These are phyloP conservation scores for Citeromyces nyonsensis DNA, from an alignment of 805 yeast genomes.

Conservation along the genomic window DNA sequence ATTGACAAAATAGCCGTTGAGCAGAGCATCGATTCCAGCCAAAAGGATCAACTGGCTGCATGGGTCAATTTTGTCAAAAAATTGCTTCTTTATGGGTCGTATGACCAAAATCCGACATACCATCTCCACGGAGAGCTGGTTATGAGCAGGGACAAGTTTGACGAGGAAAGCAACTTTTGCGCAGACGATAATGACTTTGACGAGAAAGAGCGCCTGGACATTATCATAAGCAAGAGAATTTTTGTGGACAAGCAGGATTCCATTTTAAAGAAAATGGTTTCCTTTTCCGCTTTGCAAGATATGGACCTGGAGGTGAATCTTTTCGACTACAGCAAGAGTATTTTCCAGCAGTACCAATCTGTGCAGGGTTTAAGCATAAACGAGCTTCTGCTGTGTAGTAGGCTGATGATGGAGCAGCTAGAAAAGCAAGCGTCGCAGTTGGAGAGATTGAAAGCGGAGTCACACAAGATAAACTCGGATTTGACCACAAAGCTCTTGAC, in stretches of 20 bases:
- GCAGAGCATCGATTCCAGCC: background rate
- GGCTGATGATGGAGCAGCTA: background rate
- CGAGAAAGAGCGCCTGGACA: background rate
- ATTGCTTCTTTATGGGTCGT: constrained; percentile 1
- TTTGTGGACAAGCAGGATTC: too few relatives aligned
- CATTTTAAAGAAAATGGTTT: too few relatives aligned
- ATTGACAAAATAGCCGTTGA: background rate
- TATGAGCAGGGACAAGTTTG: background rate
- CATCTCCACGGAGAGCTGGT: background rate
- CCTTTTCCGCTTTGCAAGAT: too few relatives aligned
- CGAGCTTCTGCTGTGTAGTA: background rate
- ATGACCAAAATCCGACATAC: constrained; percentile 1
- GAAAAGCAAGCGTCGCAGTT: background rate
- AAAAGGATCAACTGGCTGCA: background rate
- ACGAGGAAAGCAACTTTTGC: background rate
- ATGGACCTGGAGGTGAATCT: too few relatives aligned
- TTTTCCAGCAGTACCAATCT: too few relatives aligned
- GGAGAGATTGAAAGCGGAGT: background rate
- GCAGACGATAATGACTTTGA: background rate
- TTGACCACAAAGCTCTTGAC: constrained; percentile 1
- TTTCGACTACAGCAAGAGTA: too few relatives aligned
- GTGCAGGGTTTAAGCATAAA: background rate
- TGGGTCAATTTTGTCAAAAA: background rate
- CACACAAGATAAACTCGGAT: background rate
- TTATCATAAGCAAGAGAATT: too few relatives aligned